Evolutionary conservation across 2,329 filamentous ascomycete genomes (phyloP).

Genomic region (Fusarium agapanthi): DNA sequence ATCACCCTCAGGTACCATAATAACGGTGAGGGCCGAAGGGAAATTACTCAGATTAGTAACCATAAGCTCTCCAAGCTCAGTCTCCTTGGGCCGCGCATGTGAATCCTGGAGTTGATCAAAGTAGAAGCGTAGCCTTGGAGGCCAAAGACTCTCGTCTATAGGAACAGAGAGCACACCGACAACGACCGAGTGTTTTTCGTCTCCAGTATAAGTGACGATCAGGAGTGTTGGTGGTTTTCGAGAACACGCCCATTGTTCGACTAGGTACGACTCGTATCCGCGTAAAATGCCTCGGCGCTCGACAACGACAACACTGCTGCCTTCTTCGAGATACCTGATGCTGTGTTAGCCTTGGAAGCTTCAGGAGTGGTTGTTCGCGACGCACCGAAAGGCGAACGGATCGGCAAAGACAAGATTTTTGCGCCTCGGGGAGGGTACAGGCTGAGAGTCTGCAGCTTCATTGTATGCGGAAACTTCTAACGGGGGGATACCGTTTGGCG

Average conservation of each 20-base stretch:
- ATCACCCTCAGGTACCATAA: slow-evolving; percentile 87
- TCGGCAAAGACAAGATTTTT: slow-evolving; percentile 66
- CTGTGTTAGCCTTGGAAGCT: slow-evolving; percentile 8
- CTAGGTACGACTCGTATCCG: slow-evolving; percentile 92
- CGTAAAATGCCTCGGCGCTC: slow-evolving; percentile 74
- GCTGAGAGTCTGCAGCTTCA: slow-evolving; percentile 19
- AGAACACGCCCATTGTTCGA: slow-evolving; percentile 98
- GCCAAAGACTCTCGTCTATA: slow-evolving; percentile 82
- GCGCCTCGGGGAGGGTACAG: slow-evolving; percentile 37
- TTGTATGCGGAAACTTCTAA: slow-evolving; percentile 31
- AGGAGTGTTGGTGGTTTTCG: slow-evolving; percentile 88
- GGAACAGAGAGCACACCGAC: slow-evolving; percentile 86
- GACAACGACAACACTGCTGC: slow-evolving; percentile 77
- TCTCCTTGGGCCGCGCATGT: slow-evolving; percentile 85
- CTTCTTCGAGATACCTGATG: slow-evolving; percentile 81
- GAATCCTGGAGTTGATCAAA: slow-evolving; percentile 87
- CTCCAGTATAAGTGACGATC: slow-evolving; percentile 92
- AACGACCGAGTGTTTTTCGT: slow-evolving; percentile 78
- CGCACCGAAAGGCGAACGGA: slow-evolving; percentile 64
- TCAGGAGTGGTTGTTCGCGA: neutral
- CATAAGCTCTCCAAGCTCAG: slow-evolving; percentile 84
- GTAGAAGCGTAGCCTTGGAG: slow-evolving; percentile 79
- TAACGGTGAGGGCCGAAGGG: slow-evolving; percentile 91
- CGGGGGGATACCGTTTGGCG: slow-evolving; percentile 33
- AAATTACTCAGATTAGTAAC: slow-evolving; percentile 94